Evolutionary conservation across 345 rosid genomes (phyloP).

Genomic region (Microcos paniculata): DNA sequence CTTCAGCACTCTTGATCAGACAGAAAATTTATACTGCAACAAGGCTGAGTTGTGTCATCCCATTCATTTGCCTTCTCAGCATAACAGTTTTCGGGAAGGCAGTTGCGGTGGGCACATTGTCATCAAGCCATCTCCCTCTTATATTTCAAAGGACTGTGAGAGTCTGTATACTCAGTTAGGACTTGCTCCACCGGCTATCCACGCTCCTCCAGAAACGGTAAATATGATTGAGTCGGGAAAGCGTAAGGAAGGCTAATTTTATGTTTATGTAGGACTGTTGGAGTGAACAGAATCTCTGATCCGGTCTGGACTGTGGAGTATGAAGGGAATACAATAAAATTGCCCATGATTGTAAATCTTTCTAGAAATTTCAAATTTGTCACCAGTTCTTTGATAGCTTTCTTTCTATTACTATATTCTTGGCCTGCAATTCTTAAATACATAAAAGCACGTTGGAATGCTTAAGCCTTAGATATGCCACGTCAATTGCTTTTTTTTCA

Average conservation of each 20-base stretch:
- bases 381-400: not conserved
- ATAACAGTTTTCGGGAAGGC: not conserved
- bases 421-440: too few species aligned
- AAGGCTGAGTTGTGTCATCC: not conserved
- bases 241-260: not conserved
- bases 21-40: not conserved
- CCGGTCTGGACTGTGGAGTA: not conserved
- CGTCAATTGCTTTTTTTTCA: too few species aligned
- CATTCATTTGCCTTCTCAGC: not conserved
- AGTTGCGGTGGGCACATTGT: not conserved
- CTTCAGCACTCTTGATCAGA: slow-evolving; percentile 11
- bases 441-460: too few species aligned
- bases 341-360: not conserved
- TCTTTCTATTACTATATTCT: not conserved
- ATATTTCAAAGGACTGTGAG: slow-evolving; percentile 11
- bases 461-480: too few species aligned
- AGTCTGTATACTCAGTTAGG: slow-evolving; percentile 14
- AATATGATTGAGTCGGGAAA: not conserved
- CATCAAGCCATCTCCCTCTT: slow-evolving; percentile 14
- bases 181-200: slow-evolving; percentile 1
- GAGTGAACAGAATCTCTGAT: not conserved
- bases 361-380: not conserved
- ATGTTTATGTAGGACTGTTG: not conserved
- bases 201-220: not conserved
- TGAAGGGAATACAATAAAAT: not conserved